Base-by-base conservation (phyloP, 805 yeast genomes). In the Pichia paraexigua region DNA sequence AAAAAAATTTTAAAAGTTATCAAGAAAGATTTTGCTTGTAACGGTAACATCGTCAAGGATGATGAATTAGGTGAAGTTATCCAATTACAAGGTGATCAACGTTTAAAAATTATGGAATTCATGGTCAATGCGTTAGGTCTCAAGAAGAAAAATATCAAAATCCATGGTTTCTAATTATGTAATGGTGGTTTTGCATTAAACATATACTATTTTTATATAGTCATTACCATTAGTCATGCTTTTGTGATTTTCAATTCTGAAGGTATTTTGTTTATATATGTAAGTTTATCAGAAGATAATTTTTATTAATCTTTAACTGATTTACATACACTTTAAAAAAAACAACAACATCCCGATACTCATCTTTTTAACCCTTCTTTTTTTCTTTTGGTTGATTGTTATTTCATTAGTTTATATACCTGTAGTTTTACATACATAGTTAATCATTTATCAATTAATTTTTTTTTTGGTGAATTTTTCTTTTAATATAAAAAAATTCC, bases 31-130 rank as follows among this genome's bases (percentile, higher is more conserved):
- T 92, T 94, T 70, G 99, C 97, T 60, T 94, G 98, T 75, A 92
- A 92, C 72, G 99, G 99, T 72, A 92, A 91, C 75, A 88, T 92
- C 66, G 97, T 90, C 71, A 90, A 89, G 71, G 98, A 92, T 72
- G 88, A 84, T 46, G 97, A 92, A 68, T 79, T 90, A 73, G 99
- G 98, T 57, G 96, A 92, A 67, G 94, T 92, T 64, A 90, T 92
- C 64, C 99, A 92, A 78, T 77, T 92, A 71, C 98, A 94, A 77
- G 99, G 99, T 71, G 99, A 92, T 70, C 99, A 92, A 77, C 88
- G 99, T 77, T 86, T 89, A 59, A 92, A 92, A 71, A 96, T 92
- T 57, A 82, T 86, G 77, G 97, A 90, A 71, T 92, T 92, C 64
- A 81, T 92, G 76, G 84, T 88, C 63, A 71, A 85, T 57, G 91